Conservation (phyloP, 2,329 filamentous ascomycete genomes). For the Ceratocystis cubensis region DNA sequence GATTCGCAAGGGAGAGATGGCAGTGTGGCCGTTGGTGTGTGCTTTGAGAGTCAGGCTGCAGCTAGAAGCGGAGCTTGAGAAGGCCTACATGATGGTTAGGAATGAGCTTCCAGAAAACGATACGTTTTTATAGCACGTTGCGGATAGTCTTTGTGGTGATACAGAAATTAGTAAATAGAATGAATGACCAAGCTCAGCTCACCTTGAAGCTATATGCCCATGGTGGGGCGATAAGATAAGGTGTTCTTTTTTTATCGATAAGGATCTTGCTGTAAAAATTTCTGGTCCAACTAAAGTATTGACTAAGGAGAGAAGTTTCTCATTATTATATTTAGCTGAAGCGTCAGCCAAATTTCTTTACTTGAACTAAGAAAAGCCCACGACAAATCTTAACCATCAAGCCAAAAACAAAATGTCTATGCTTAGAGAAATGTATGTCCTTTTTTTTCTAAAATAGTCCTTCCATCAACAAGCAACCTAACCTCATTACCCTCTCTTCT, state of each 20-base stretch:
- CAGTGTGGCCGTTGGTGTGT: slow-evolving; percentile 80
- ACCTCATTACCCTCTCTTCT: not conserved
- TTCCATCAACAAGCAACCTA: not conserved
- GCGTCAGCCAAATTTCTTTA: slow-evolving; percentile 11
- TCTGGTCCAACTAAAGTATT: slow-evolving; percentile 10
- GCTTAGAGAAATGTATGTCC: slow-evolving; percentile 21
- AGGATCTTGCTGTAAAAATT: slow-evolving; percentile 18
- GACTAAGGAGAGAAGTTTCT: not conserved
- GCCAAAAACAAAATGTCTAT: slow-evolving; percentile 17
- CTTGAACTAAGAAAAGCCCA: not conserved
- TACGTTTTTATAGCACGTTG: slow-evolving; percentile 17
- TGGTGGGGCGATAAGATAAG: slow-evolving; percentile 19
- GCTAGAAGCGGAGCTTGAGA: slow-evolving; percentile 77
- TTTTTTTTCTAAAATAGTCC: not conserved
- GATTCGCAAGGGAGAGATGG: slow-evolving; percentile 72
- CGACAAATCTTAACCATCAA: not conserved
- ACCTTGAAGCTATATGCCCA: not conserved
- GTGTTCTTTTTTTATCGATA: slow-evolving; percentile 16
- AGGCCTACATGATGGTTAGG: slow-evolving; percentile 68
- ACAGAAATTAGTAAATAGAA: not conserved
- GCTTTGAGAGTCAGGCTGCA: slow-evolving; percentile 71
- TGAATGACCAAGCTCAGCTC: not conserved
- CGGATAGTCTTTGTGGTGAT: not conserved
- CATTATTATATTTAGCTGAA: slow-evolving; percentile 7
- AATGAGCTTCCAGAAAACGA: slow-evolving; percentile 28